Percentiles rank a stretch among this genome's conserved stretches.
phyloP scores from a whole-genome alignment of 2,329 filamentous ascomycete species.

The Dothideomycetes sp. region DNA sequence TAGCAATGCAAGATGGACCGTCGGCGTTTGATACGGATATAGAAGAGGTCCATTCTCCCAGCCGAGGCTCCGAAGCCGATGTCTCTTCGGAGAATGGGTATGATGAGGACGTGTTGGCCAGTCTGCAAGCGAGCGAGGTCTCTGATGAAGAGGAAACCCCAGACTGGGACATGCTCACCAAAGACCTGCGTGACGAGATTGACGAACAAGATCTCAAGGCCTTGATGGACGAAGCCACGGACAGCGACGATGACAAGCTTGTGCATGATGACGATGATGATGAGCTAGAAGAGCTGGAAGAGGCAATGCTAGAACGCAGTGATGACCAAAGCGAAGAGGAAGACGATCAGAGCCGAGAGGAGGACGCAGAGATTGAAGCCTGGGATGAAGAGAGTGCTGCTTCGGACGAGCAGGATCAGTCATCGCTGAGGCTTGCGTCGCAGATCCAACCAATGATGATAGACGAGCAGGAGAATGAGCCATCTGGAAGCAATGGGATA shows the following conservation, averaged over 20 bases:
- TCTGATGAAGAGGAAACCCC: background rate
- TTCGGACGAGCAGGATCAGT: too few relatives aligned
- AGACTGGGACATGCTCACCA: background rate
- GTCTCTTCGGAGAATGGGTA: conserved; percentile 1
- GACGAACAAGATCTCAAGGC: conserved; percentile 1
- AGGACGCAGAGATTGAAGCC: conserved; percentile 3
- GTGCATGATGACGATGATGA: conserved; percentile 35
- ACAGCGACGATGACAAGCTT: background rate
- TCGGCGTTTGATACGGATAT: background rate
- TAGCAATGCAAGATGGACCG: background rate
- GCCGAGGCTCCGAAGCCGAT: conserved; percentile 6
- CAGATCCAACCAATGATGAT: too few relatives aligned
- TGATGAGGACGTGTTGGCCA: background rate
- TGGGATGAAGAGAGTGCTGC: background rate
- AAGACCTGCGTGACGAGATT: background rate
- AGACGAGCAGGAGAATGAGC: too few relatives aligned
- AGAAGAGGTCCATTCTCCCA: conserved; percentile 1
- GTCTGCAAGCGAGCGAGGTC: background rate
- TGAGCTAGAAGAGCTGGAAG: conserved; percentile 34
- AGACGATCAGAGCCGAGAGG: conserved; percentile 3
- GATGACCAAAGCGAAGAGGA: background rate
- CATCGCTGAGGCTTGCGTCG: too few relatives aligned
- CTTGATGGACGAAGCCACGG: conserved; percentile 1
- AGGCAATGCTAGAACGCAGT: background rate
- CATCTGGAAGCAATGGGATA: too few relatives aligned